phyloP scores from a whole-genome alignment of 352 stramenopile species.

The Thalassiosira mediterranea region DNA sequence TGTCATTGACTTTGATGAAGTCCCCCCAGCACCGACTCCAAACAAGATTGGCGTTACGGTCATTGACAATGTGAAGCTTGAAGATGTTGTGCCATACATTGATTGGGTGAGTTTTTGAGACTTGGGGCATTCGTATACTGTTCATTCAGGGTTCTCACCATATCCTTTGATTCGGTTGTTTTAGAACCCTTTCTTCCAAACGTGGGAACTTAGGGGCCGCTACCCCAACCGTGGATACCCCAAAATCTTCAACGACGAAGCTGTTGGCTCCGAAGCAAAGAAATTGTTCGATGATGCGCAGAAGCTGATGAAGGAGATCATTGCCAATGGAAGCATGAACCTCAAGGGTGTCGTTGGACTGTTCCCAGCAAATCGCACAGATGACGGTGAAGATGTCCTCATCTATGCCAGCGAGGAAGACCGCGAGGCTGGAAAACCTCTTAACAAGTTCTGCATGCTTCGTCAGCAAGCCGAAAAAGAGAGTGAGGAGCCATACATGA shows the following conservation, averaged over 20 bases:
- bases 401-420: conserved; percentile 90
- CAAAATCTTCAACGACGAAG: conserved; percentile 98
- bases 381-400: conserved; percentile 92
- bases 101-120: conserved; percentile 91
- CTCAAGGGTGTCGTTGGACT: conserved; percentile 93
- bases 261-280: conserved; percentile 92
- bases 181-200: conserved; percentile 97
- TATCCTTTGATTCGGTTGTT: conserved; percentile 10
- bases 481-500: conserved; percentile 93
- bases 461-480: conserved; percentile 97
- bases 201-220: conserved; percentile 94
- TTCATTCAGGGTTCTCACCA: neutral
- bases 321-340: conserved; percentile 90
- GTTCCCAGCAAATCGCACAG: conserved; percentile 91
- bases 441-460: conserved; percentile 95
- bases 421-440: conserved; percentile 72
- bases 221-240: conserved; percentile 98
- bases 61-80: conserved; percentile 87
- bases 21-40: conserved; percentile 86
- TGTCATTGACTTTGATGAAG: conserved; percentile 90
- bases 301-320: conserved; percentile 92
- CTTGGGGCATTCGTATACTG: conserved; percentile 10
- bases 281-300: conserved; percentile 97
- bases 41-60: conserved; percentile 89
- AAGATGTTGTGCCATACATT: conserved; percentile 94